phyloP scores from a whole-genome alignment of 2,329 filamentous ascomycete genomes.

The Biscogniauxia sp. region DNA sequence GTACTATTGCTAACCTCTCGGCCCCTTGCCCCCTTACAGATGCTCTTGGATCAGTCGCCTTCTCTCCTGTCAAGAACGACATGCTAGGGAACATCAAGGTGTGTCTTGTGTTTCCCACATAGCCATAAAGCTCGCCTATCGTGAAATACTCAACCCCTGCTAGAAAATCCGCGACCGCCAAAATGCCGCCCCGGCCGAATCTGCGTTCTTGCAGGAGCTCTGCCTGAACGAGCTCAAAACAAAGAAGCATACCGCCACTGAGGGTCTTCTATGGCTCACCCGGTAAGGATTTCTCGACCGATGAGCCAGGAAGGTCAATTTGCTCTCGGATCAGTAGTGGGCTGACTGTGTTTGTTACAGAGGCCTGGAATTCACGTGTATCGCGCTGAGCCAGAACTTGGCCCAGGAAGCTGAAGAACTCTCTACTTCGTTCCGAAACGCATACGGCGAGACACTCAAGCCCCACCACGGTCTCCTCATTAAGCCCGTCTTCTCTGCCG shows the following conservation, averaged over 20 bases:
- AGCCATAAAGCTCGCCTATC: not conserved
- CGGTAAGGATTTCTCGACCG: conserved; percentile 55
- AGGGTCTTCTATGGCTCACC: conserved; percentile 87
- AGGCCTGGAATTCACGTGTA: conserved; percentile 89
- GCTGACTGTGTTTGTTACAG: conserved; percentile 42
- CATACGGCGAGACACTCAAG: conserved; percentile 86
- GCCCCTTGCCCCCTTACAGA: conserved; percentile 39
- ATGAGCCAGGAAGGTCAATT: not conserved
- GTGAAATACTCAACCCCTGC: not conserved
- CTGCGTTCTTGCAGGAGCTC: conserved; percentile 81
- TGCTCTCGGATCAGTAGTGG: not conserved
- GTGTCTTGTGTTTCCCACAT: conserved; percentile 18
- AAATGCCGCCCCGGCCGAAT: conserved; percentile 72
- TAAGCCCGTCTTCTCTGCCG: conserved; percentile 88
- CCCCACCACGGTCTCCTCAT: conserved; percentile 85
- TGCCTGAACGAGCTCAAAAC: conserved; percentile 83
- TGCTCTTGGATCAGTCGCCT: conserved; percentile 68
- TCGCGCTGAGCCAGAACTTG: conserved; percentile 77
- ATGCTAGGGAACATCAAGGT: conserved; percentile 91
- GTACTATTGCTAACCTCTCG: not conserved
- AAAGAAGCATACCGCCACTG: conserved; percentile 84
- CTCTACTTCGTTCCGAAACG: conserved; percentile 77
- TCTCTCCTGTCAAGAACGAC: conserved; percentile 87
- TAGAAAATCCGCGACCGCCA: conserved; percentile 89
- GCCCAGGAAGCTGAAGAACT: conserved; percentile 70